Evolutionary conservation across 371 early-diverging fungal species (phyloP).

Genomic region (Syncephalastrum racemosum): DNA sequence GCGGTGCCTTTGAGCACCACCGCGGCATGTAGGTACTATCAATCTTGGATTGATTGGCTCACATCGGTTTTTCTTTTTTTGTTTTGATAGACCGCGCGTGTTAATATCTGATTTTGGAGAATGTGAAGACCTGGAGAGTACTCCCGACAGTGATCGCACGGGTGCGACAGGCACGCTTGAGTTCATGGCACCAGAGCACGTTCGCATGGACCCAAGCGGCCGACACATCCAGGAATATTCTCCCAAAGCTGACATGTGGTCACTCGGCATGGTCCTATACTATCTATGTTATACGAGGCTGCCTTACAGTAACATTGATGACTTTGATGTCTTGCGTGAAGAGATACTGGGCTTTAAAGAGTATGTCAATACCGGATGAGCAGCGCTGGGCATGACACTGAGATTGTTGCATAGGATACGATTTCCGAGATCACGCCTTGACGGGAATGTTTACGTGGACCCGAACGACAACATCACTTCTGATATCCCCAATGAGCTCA

Average conservation of each 20-base stretch:
- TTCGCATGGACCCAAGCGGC: slow-evolving; percentile 50
- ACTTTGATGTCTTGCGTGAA: slow-evolving; percentile 76
- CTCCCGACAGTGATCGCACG: slow-evolving; percentile 67
- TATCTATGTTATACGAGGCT: slow-evolving; percentile 83
- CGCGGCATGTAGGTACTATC: slow-evolving; percentile 12
- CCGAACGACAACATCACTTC: slow-evolving; percentile 6
- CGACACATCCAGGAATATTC: slow-evolving; percentile 74
- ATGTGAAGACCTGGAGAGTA: slow-evolving; percentile 77
- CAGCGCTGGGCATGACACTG: background rate
- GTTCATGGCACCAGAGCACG: slow-evolving; percentile 91
- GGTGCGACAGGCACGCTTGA: slow-evolving; percentile 96
- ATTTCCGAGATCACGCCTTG: slow-evolving; percentile 35
- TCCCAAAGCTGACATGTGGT: slow-evolving; percentile 92
- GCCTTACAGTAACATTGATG: slow-evolving; percentile 85
- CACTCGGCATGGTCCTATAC: slow-evolving; percentile 91
- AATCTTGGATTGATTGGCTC: background rate
- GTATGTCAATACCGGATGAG: slow-evolving; percentile 17
- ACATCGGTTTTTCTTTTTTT: too few relatives aligned
- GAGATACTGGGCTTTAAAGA: slow-evolving; percentile 75
- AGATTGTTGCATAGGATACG: slow-evolving; percentile 14
- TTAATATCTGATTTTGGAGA: slow-evolving; percentile 96
- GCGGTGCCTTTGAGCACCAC: slow-evolving; percentile 19
- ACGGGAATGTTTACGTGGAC: slow-evolving; percentile 19
- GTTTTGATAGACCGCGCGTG: slow-evolving; percentile 65
- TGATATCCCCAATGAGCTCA: slow-evolving; percentile 60